phyloP scores from a whole-genome alignment of 352 stramenopile species.

The Discostella stelligera region DNA sequence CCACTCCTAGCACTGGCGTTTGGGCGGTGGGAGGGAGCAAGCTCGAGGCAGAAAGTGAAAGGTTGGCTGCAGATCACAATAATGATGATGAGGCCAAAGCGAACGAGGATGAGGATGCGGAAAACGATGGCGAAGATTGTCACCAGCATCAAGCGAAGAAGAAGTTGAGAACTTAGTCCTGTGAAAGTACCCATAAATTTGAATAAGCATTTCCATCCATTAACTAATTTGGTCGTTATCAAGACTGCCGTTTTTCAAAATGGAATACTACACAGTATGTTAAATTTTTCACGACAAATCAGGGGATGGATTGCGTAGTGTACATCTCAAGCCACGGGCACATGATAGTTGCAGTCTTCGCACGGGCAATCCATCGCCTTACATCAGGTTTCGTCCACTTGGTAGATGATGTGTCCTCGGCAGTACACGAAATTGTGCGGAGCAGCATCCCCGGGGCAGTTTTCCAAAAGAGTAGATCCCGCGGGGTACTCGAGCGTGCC shows the following conservation, averaged over 20 bases:
- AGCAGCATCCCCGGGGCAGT: constrained; percentile 55
- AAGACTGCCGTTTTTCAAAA: neutral
- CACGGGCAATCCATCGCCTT: constrained; percentile 27
- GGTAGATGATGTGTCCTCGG: neutral
- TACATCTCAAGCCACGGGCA: constrained; percentile 39
- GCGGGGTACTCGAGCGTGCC: constrained; percentile 57
- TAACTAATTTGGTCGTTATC: neutral
- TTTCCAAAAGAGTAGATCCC: constrained; percentile 69
- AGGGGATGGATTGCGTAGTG: constrained; percentile 11
- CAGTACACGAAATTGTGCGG: constrained; percentile 20
- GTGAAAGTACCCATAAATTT: neutral
- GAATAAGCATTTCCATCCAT: neutral
- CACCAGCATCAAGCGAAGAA: constrained; percentile 35
- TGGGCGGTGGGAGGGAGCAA: constrained; percentile 70
- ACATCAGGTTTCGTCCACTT: constrained; percentile 35
- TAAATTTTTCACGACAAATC: neutral
- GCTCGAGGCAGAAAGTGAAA: constrained; percentile 64
- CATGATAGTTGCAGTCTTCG: constrained; percentile 17
- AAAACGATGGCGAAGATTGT: constrained; percentile 9
- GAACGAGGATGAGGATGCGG: constrained; percentile 2
- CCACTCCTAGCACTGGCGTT: constrained; percentile 63
- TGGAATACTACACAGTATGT: neutral
- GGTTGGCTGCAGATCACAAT: constrained; percentile 36
- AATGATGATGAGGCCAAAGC: constrained; percentile 35
- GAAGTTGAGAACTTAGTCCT: constrained; percentile 26